Percentiles rank a stretch among this genome's conserved stretches.
phyloP scores from a whole-genome alignment of 2,329 filamentous ascomycete genomes.

The Colletotrichum sp. region DNA sequence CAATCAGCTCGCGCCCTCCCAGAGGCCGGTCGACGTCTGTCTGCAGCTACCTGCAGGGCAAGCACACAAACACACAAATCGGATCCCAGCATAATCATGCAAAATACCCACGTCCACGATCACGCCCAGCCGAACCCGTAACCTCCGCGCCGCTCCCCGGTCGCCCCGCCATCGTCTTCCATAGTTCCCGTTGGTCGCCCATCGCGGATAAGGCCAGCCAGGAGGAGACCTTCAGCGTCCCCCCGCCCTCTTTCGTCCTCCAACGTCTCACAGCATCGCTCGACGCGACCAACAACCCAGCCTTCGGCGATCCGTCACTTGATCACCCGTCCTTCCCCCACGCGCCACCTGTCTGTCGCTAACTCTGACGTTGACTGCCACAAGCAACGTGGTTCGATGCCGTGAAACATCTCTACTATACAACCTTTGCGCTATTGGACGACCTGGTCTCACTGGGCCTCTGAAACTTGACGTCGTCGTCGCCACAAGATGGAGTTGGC shows the following conservation, averaged over 20 bases:
- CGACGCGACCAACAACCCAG: not conserved
- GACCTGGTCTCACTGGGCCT: not conserved
- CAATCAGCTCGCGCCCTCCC: not conserved
- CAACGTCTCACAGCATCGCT: not conserved
- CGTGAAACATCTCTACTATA: constrained; percentile 7
- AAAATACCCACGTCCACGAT: not conserved
- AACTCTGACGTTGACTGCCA: not conserved
- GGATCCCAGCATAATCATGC: not conserved
- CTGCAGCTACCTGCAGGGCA: constrained; percentile 16
- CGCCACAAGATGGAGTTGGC: constrained; percentile 56
- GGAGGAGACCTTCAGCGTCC: not conserved
- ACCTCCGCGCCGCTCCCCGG: not conserved
- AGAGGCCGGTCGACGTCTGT: not conserved
- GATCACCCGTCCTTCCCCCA: not conserved
- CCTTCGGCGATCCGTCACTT: not conserved
- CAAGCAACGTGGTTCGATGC: not conserved
- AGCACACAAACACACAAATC: constrained; percentile 7
- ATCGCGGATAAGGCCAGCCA: not conserved
- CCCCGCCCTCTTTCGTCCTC: not conserved
- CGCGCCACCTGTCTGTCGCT: not conserved
- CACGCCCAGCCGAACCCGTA: not conserved
- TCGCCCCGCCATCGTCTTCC: not conserved
- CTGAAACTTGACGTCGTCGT: constrained; percentile 17
- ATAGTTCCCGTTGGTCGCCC: not conserved
- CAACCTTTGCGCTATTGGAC: constrained; percentile 2